Conservation (phyloP, 2,329 filamentous ascomycete species). For the Cladosporium sp. region DNA sequence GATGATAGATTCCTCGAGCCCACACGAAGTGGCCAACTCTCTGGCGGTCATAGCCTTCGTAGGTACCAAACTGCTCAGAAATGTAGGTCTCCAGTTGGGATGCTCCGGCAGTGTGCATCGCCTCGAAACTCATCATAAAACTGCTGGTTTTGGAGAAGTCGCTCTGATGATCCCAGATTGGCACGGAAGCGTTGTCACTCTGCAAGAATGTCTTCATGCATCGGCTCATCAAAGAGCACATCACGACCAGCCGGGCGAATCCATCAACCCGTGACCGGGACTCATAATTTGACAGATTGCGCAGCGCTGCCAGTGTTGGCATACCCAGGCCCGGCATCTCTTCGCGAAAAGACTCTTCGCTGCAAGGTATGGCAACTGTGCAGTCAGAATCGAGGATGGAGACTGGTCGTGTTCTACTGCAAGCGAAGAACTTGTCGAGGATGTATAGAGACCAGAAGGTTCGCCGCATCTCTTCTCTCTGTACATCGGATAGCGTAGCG, state of each 20-base stretch:
- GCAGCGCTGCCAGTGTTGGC: background rate
- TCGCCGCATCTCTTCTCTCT: background rate
- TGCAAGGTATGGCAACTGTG: background rate
- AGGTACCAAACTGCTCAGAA: background rate
- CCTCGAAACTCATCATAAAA: background rate
- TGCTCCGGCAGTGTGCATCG: background rate
- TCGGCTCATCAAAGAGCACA: background rate
- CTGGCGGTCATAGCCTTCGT: background rate
- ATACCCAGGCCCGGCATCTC: background rate
- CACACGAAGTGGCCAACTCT: background rate
- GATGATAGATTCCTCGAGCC: background rate
- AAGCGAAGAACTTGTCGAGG: background rate
- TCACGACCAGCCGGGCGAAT: background rate
- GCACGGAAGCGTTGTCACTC: background rate
- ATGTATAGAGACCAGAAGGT: background rate
- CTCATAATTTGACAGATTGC: background rate
- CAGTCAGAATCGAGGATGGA: background rate
- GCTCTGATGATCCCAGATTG: background rate
- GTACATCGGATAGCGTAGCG: background rate
- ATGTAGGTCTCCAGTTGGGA: background rate
- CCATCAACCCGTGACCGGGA: background rate
- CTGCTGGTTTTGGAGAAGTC: background rate
- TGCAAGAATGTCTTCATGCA: background rate
- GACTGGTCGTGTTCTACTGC: background rate
- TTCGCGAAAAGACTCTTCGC: background rate